These are phyloP conservation scores for Fusarium annulatum DNA, from an alignment of 2,329 filamentous ascomycete genomes.

Conservation along the genomic window DNA sequence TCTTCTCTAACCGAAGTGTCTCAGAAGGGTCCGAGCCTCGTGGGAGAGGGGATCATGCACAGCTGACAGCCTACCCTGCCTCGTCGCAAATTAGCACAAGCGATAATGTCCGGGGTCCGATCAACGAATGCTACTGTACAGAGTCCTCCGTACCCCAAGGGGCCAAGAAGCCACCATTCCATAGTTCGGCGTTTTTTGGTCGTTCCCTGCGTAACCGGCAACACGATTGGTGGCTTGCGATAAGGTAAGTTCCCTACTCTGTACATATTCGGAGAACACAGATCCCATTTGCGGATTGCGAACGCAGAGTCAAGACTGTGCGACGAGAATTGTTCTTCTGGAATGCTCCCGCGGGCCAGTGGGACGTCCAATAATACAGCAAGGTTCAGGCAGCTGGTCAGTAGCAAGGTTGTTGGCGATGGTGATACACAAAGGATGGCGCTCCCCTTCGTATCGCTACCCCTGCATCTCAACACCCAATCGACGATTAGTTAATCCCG, in stretches of 20 bases:
- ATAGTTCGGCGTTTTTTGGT: not conserved
- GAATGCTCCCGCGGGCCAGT: not conserved
- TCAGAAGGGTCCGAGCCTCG: not conserved
- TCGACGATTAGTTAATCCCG: not conserved
- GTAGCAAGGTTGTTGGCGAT: not conserved
- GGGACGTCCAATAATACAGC: not conserved
- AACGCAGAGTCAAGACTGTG: not conserved
- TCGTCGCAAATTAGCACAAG: not conserved
- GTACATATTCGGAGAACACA: not conserved
- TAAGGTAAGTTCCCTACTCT: not conserved
- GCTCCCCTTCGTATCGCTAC: not conserved
- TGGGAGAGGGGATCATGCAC: conserved; percentile 3
- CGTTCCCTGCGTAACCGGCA: not conserved
- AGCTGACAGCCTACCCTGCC: not conserved
- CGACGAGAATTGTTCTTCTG: not conserved
- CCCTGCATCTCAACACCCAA: not conserved
- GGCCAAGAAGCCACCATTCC: conserved; percentile 25
- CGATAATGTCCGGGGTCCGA: not conserved
- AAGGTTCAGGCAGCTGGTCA: not conserved
- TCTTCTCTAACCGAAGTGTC: not conserved
- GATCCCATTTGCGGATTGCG: not conserved
- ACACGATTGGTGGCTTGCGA: conserved; percentile 5
- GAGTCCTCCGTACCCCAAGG: not conserved
- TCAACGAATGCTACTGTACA: not conserved
- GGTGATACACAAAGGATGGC: not conserved